Conservation (phyloP, 495 filamentous ascomycete species). For the Tuber brumale region DNA sequence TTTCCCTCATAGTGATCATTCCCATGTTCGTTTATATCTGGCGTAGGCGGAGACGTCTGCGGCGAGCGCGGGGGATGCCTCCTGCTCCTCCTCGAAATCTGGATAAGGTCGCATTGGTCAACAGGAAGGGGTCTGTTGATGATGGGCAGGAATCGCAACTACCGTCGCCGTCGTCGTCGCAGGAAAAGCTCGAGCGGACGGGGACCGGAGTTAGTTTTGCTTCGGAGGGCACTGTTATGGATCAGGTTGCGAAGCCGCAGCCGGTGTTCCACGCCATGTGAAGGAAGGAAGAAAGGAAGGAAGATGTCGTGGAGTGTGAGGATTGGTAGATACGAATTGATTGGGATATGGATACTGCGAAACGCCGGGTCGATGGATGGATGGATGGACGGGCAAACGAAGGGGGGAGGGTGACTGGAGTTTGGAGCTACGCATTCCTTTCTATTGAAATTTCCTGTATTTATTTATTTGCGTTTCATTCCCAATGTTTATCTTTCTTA, state of each 20-base stretch:
- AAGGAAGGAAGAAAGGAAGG: neutral
- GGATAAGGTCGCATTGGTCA: neutral
- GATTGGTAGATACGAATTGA: neutral
- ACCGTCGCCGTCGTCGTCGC: neutral
- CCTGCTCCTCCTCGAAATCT: neutral
- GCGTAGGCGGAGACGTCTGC: constrained; percentile 20
- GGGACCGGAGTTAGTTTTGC: neutral
- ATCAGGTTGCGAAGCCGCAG: neutral
- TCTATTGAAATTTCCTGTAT: neutral
- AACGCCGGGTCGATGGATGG: neutral
- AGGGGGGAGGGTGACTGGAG: neutral
- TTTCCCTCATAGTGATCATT: constrained; percentile 12
- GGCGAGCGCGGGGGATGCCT: constrained; percentile 2
- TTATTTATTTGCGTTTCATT: neutral
- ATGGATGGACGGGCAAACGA: neutral
- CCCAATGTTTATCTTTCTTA: neutral
- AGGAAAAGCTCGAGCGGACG: neutral
- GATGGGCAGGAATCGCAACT: neutral
- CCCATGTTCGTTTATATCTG: constrained; percentile 32
- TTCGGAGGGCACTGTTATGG: neutral
- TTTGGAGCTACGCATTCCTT: neutral
- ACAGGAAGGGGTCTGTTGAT: neutral
- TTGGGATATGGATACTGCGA: neutral
- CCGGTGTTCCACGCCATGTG: neutral
- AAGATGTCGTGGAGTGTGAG: neutral